These are phyloP conservation scores for Mrakia gelida DNA, from an alignment of 768 basidiomycete genomes.

Conservation along the genomic window DNA sequence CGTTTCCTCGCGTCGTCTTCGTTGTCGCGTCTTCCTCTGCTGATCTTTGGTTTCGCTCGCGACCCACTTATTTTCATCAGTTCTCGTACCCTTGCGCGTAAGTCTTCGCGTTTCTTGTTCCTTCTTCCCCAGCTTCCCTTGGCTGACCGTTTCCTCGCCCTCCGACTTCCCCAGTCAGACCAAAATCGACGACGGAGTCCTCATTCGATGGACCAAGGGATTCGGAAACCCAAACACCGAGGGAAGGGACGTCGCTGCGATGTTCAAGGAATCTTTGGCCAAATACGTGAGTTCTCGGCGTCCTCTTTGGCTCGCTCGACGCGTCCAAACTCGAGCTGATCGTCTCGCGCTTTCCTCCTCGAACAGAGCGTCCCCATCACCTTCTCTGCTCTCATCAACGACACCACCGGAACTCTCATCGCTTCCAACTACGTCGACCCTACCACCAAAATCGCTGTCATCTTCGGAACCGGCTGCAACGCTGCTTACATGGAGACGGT, in stretches of 20 bases:
- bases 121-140: not conserved
- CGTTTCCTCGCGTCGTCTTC: constrained; percentile 37
- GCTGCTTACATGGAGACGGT: constrained; percentile 85
- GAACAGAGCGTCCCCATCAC: constrained; percentile 74
- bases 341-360: not conserved
- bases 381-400: constrained; percentile 87
- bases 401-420: constrained; percentile 95
- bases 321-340: not conserved
- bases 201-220: constrained; percentile 99
- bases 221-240: constrained; percentile 89
- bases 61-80: constrained; percentile 39
- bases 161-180: constrained; percentile 60
- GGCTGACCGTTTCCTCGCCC: constrained; percentile 10
- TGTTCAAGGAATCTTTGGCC: constrained; percentile 79
- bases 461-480: constrained; percentile 98
- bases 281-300: constrained; percentile 46
- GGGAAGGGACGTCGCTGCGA: constrained; percentile 83
- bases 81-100: constrained; percentile 94
- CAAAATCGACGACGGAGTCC: constrained; percentile 65
- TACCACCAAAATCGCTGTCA: constrained; percentile 83
- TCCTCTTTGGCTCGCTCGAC: constrained; percentile 24
- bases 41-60: not conserved
- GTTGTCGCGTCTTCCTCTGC: not conserved
- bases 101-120: constrained; percentile 43
- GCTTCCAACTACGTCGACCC: constrained; percentile 95